Base-by-base conservation (phyloP, 1,139 yeast species). In the Zygoascus hellenicus region DNA sequence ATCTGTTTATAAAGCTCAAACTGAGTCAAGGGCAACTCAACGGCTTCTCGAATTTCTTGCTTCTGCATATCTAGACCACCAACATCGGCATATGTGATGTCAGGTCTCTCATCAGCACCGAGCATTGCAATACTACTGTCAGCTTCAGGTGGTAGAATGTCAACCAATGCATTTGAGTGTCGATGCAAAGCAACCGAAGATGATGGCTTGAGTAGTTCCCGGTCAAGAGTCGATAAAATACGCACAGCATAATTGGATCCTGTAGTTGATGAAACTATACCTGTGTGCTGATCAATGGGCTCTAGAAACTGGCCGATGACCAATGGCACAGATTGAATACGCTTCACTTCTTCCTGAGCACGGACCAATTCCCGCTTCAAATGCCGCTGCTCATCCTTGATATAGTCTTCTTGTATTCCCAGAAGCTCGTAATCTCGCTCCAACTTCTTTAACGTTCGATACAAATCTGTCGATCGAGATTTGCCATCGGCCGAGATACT, bases 31-130 rank as follows among this genome's bases (percentile, higher is more conserved):
- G 99, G 99, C 56, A 90, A 76, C 67, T 94, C 99, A 16, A 94
- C 98, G 1, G 98, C 98, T 69, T 94, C 99, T 63, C 96, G 80
- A 56, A 94, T 92, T 70, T 94, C 99, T 68, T 94, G 98, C 60
- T 92, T 94, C 68, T 94, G 99, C 95, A 90, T 90, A 67, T 94
- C 99, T 64, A 94, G 76, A 41, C 98, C 99, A 68, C 99, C 99
- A 48, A 94, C 97, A 67, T 94, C 98, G 39, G 89, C 88, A 59
- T 85, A 85, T 5, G 89, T 78, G 38, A 85, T 90, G 52, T 72
- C 71, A 26, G 96, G 96, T 62, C 85, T 86, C 67, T 94, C 95
- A 60, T 88, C 87, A 38, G 90, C 95, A 37, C 96, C 94, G 61
- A 94, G 86, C 66, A 94, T 89, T 35, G 97, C 83, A 56, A 94